Base-by-base conservation (phyloP, 257 asterid genomes). In the Ilex asprella region DNA sequence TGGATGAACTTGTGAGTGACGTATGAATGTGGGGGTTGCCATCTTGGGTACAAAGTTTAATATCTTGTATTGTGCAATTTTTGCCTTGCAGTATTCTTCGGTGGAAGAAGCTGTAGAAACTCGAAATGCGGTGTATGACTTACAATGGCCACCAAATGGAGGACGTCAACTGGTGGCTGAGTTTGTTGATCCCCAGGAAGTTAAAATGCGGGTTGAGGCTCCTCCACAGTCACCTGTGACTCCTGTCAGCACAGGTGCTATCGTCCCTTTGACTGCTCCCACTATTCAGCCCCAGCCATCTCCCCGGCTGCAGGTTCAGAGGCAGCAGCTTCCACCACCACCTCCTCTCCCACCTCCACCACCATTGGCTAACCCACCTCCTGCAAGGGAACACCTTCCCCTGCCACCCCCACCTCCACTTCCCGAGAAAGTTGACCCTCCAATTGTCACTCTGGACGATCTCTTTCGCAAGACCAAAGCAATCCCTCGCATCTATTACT, bases 111-210 rank as follows among this genome's bases (percentile, higher is more conserved):
- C 95, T 63, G 72, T 73, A 63, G 87, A 79, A 74, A 87, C 96
- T 59, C 86, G 96, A 29, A 85, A 85, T 68, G 95, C 96, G 60
- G 86, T 87, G 29, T 91, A 91, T 86, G 82, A 87, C 74, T 80
- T 87, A 73, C 97, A 85, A 65, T 90, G 97, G 97, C 97, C 97
- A 27, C 44, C 83, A 10, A 85, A 90, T 47, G 97, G 97, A 16
- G 97, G 97, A 0, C 91, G 86, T 60, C 31, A 71, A 30, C 73
- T 89, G 80, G 79, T 71, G 32, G 95, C 88, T 2, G 97, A 87
- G 69, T 87, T 87, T 80, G 94, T 84, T 32, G 91, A 89, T 30
- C 84, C 94, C 57, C 82, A 70, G 73, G 95, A 85, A 68, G 97
- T 90, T 16, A 87, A 83, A 79, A 66, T 75, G 8, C 86, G 79